These are phyloP conservation scores for Prunus salicina DNA, from an alignment of 306 rosid species.

Conservation along the genomic window DNA sequence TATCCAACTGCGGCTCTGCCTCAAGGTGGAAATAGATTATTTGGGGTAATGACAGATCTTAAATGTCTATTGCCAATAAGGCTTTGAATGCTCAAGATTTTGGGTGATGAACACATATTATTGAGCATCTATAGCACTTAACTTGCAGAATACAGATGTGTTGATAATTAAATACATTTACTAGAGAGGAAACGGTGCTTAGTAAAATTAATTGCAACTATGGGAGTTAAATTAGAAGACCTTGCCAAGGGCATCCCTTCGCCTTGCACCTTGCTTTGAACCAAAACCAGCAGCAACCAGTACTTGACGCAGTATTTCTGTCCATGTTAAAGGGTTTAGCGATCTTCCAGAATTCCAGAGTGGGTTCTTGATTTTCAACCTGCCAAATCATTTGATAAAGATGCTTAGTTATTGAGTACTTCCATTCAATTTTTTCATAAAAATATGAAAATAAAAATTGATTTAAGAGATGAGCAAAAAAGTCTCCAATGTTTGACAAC, in stretches of 20 bases:
- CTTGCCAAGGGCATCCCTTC: constrained; percentile 65
- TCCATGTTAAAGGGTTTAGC: constrained; percentile 84
- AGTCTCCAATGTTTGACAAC: neutral
- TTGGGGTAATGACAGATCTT: neutral
- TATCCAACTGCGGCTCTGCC: neutral
- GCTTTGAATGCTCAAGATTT: neutral
- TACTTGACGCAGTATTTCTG: constrained; percentile 85
- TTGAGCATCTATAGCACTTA: neutral
- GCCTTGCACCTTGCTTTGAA: constrained; percentile 63
- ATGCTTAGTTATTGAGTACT: constrained; percentile 7
- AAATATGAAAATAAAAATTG: neutral
- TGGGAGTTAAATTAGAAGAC: constrained; percentile 35
- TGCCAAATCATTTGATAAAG: constrained; percentile 40
- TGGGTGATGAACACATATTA: neutral
- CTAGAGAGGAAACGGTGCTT: neutral
- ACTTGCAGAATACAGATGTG: neutral
- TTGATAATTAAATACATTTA: neutral
- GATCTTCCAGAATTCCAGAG: constrained; percentile 73
- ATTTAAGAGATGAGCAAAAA: too few species aligned
- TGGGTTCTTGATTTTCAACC: constrained; percentile 68
- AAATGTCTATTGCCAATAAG: neutral
- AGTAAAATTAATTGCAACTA: neutral
- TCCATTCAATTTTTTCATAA: neutral
- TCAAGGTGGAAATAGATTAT: neutral
- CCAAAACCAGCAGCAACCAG: constrained; percentile 94